These are phyloP conservation scores for Colletotrichum abscissum DNA, from an alignment of 2,329 filamentous ascomycete species.

Conservation along the genomic window DNA sequence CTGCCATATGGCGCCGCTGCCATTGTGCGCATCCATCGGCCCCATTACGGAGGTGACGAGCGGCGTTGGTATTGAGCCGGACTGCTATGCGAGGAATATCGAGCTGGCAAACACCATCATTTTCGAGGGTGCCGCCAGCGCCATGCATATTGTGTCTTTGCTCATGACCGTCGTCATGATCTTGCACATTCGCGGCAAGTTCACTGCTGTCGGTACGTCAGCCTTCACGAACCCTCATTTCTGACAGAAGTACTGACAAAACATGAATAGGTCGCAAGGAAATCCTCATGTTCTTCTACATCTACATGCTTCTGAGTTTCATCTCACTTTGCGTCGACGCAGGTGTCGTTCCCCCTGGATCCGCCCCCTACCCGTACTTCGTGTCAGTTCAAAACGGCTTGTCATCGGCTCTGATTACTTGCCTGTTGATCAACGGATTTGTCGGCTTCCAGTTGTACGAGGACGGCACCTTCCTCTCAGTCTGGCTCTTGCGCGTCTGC, in stretches of 20 bases:
- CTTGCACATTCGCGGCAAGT: constrained; percentile 95
- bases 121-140: constrained; percentile 90
- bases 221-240: neutral
- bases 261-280: constrained; percentile 66
- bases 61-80: constrained; percentile 83
- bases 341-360: constrained; percentile 88
- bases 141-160: constrained; percentile 91
- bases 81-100: constrained; percentile 94
- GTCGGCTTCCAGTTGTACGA: constrained; percentile 99
- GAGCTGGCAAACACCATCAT: constrained; percentile 98
- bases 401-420: constrained; percentile 86
- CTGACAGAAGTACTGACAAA: neutral
- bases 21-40: constrained; percentile 88
- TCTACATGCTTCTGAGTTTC: constrained; percentile 92
- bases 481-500: constrained; percentile 88
- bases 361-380: constrained; percentile 88
- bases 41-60: constrained; percentile 75
- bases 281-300: constrained; percentile 93
- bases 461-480: constrained; percentile 90
- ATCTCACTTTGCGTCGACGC: constrained; percentile 91
- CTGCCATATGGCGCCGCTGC: constrained; percentile 86
- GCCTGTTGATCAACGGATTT: constrained; percentile 95
- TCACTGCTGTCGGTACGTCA: constrained; percentile 90
- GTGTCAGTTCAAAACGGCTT: constrained; percentile 88
- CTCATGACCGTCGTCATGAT: constrained; percentile 98